These are phyloP conservation scores for Heteromeles arbutifolia DNA, from an alignment of 306 rosid genomes.

Conservation along the genomic window DNA sequence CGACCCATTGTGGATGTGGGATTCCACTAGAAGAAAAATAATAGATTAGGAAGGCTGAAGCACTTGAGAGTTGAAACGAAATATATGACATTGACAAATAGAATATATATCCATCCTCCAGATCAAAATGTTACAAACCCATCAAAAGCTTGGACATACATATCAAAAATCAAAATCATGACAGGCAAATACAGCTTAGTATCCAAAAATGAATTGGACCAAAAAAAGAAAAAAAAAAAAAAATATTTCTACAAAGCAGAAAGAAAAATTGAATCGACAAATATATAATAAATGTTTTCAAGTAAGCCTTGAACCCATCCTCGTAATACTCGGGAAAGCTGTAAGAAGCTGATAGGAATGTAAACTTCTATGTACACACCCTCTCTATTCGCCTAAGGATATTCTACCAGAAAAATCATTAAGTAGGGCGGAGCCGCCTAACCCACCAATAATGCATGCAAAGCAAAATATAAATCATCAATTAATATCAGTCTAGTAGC, in stretches of 20 bases:
- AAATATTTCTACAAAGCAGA: background rate
- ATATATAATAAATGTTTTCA: slow-evolving; percentile 21
- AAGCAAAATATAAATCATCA: slow-evolving; percentile 31
- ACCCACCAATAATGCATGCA: slow-evolving; percentile 61
- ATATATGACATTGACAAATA: no score
- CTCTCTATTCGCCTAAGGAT: slow-evolving; percentile 36
- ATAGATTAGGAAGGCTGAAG: no score
- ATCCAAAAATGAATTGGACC: slow-evolving; percentile 38
- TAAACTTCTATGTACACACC: slow-evolving; percentile 69
- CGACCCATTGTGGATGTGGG: no score
- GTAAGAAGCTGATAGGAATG: slow-evolving; percentile 33
- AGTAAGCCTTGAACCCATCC: slow-evolving; percentile 34
- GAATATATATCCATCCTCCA: slow-evolving; percentile 7
- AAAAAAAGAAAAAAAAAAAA: background rate
- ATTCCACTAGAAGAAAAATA: no score
- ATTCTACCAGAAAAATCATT: slow-evolving; percentile 36
- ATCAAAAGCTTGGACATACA: slow-evolving; percentile 22
- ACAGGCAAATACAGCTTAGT: slow-evolving; percentile 30
- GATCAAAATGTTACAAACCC: slow-evolving; percentile 21
- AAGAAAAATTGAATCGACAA: slow-evolving; percentile 30
- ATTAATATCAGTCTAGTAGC: slow-evolving; percentile 11
- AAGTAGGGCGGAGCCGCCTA: slow-evolving; percentile 31
- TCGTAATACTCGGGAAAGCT: slow-evolving; percentile 9
- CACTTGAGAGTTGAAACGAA: no score
- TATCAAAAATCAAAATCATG: slow-evolving; percentile 22